These are phyloP conservation scores for Aspergillus haitiensis DNA, from an alignment of 495 filamentous ascomycete species.

Conservation along the genomic window DNA sequence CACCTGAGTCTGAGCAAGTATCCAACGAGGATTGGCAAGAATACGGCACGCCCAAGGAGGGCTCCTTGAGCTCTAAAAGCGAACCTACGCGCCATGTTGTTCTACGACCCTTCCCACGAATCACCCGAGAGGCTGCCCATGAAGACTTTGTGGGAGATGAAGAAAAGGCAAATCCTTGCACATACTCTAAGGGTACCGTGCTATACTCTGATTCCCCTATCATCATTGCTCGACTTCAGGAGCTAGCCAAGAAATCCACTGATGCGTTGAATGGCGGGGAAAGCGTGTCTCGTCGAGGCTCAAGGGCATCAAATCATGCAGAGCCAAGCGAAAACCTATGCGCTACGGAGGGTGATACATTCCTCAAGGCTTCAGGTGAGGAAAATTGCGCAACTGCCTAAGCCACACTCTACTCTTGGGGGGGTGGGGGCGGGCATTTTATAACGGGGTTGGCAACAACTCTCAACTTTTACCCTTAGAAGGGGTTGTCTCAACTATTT, in stretches of 20 bases:
- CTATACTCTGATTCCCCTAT: slow-evolving; percentile 57
- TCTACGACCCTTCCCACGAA: slow-evolving; percentile 56
- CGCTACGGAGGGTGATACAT: slow-evolving; percentile 3
- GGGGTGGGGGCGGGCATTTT: neutral
- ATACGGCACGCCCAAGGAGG: slow-evolving; percentile 34
- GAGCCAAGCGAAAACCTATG: slow-evolving; percentile 7
- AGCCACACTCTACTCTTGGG: neutral
- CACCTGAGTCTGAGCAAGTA: slow-evolving; percentile 42
- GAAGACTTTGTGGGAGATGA: slow-evolving; percentile 49
- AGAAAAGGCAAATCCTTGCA: slow-evolving; percentile 42
- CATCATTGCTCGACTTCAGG: slow-evolving; percentile 50
- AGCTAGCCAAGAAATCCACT: slow-evolving; percentile 44
- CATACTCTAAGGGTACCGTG: slow-evolving; percentile 53
- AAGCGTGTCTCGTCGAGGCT: slow-evolving; percentile 23
- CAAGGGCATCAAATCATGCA: slow-evolving; percentile 17
- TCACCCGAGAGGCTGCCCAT: slow-evolving; percentile 56
- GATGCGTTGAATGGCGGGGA: slow-evolving; percentile 31
- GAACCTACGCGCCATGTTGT: slow-evolving; percentile 46
- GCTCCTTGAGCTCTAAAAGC: slow-evolving; percentile 19
- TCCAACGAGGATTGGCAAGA: slow-evolving; percentile 51
- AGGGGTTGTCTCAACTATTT: slow-evolving; percentile 2
- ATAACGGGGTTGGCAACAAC: neutral
- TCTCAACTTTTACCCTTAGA: neutral
- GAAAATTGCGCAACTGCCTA: slow-evolving; percentile 6
- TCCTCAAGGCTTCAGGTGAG: slow-evolving; percentile 1